Evolutionary conservation across 2,329 filamentous ascomycete genomes (phyloP), one percentile per base, ranked within the genome.

Genomic region (Keithomyces neogunnii): DNA sequence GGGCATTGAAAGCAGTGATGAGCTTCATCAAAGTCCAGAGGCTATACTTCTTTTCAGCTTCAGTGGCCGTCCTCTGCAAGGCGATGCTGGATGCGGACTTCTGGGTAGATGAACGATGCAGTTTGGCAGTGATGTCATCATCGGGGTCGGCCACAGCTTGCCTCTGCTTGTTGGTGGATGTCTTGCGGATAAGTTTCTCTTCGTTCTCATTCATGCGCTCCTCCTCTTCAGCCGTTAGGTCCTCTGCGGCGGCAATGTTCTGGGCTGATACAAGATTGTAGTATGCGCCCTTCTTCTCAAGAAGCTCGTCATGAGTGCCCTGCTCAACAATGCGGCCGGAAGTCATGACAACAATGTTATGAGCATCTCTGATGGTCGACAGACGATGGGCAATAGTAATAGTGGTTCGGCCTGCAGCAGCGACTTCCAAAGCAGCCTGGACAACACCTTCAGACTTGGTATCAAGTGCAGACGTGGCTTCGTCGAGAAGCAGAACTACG

Each of bases 331-430:
- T 95, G n/a, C 77, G 73, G 10, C 93, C 93, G 54, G 84, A 71
- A 4, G 84, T 79, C 85, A 99, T 92, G 56, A 96, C 92, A 10
- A 97, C 88, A 59, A 99, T 99, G 62, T 96, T 96, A 68, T 97
- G 87, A 0, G 92, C 92, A 56, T 90, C 85, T 68, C 84, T 90
- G 72, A 99, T 96, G 5, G 93, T 99, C 1, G 90, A 96, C 7
- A 99, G 76, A 59, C 92, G 85, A 71, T 99, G 93, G 43, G 93
- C 93, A 67, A 99, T 97, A 5, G 91, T 88, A 60, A 97, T 96
- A 2, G 93, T 97, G 0, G 93, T 99, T 50, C 93, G 82, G 29
- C 91, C 92, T 56, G 86, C 78, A 1, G 90, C 80, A 30, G 92
- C 93, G 47, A 81, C 86, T 61, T 97, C 91, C 7, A 99, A 77